Base-by-base conservation (phyloP, 352 stramenopile genomes). In the Phytopythium kandeliae region DNA sequence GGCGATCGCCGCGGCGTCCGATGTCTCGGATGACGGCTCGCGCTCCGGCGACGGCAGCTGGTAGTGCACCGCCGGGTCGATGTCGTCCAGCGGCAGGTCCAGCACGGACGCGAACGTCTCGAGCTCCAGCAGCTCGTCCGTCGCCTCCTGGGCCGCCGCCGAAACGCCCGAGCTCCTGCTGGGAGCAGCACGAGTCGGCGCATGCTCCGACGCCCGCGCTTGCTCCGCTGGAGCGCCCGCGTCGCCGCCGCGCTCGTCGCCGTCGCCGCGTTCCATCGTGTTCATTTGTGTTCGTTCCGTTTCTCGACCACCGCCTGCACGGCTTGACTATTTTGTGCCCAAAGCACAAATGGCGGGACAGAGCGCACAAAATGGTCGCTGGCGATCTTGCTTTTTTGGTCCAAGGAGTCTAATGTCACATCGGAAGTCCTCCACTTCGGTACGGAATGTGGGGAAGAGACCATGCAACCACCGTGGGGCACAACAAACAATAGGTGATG, bases 71-170 rank as follows among this genome's bases (percentile, higher is more conserved):
- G 57, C 57, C 19, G 65, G 63, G 46, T 73, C 50, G 13, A 74
- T 63, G 24, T 69, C 73, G 43, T 76, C 73, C 17, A 77, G 62
- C n/a, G 61, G 34, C 16, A 13, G 55, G 5, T 47, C 71, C 26
- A 85, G 47, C 4, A 58, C 67, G 3, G 59, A 67, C 9, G 70
- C 65, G 33, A 85, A 71, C 41, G 63, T 31, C 25, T 58, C 65
- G 19, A 85, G 65, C 16, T 57, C 58, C n/a, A 67, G 57, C 30
- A 65, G 45, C 15, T 82, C 58, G 25, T 55, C 60, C 59, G 19
- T 62, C 8, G 53, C 63, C 33, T 58, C 38, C 5, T 11, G 41
- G 45, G 21, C 5, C 11, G 37, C n/a, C 12, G 11, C 9, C 3
- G 16, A n/a, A 16, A 34, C 21, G 28, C 25, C 16, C n/a, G n/a